phyloP scores from a whole-genome alignment of 345 rosid species.

The Anacardium occidentale region DNA sequence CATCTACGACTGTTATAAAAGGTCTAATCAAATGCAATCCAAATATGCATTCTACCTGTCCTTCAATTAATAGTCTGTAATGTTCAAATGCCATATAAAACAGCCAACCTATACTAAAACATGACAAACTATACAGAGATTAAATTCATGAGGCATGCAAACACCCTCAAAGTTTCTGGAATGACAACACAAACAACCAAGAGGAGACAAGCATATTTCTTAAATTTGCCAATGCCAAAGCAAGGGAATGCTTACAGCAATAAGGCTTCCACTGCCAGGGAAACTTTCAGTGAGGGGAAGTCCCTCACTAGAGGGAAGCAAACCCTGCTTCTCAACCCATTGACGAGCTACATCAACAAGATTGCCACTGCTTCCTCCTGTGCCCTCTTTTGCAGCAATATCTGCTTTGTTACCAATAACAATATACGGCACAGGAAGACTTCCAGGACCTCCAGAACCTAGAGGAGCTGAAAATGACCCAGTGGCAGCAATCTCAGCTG shows the following conservation, averaged over 20 bases:
- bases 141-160: neutral
- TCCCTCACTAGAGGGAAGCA: constrained; percentile 86
- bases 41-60: neutral
- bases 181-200: neutral
- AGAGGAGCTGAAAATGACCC: constrained; percentile 97
- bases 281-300: constrained; percentile 95
- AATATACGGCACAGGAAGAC: constrained; percentile 94
- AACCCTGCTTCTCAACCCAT: constrained; percentile 99
- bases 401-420: constrained; percentile 98
- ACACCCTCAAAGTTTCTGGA: neutral
- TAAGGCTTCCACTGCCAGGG: constrained; percentile 81
- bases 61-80: neutral
- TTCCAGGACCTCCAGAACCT: constrained; percentile 89
- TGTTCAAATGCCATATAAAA: neutral
- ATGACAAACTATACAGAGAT: neutral
- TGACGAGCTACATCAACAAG: constrained; percentile 98
- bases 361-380: constrained; percentile 94
- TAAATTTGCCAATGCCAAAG: neutral
- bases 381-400: constrained; percentile 85
- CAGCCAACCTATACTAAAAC: neutral
- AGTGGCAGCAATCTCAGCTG: constrained; percentile 75
- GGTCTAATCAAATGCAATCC: neutral
- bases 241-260: constrained; percentile 55
- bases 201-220: neutral
- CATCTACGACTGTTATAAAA: neutral